Evolutionary conservation across 805 yeast species (phyloP), one percentile per base, ranked within the genome.

Genomic region (Candida orba): DNA sequence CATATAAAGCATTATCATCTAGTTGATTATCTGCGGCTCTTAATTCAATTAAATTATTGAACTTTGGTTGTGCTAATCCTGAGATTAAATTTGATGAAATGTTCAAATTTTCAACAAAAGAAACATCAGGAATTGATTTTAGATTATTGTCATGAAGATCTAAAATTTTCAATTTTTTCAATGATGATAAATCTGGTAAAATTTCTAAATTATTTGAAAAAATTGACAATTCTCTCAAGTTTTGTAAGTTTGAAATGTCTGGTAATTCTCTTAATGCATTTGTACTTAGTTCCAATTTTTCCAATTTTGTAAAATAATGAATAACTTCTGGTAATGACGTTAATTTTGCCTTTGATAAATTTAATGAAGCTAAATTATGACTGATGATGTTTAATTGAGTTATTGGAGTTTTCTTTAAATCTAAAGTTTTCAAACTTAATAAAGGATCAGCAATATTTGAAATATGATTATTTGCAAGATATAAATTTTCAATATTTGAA

Each of bases 141-240:
- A 91, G 68, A 56, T 89, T 89, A 63, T 91, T 91, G 36, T 85
- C 77, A 63, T 91, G 96, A 36, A 88, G 64, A 60, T 91, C 96
- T 44, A 91, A 67, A 37, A 73, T 68, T 53, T 75, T 79, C 49
- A 91, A 69, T 27, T 76, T 72, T 4, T 69, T 63, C 44, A 90
- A 69, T 14, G 70, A 56, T 3, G 86, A 81, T 30, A 93, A 74
- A 3, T 68, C 61, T 0, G 98, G 96, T 13, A 93, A 56, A 2
- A 72, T 62, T 43, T 82, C 84, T 45, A 93, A 65, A 52, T 85
- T 84, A 58, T 93, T 93, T 42, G 79, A 78, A 42, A 77, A 80
- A 2, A 81, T 70, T 4, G 95, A 85, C 33, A 93, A 66, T 47
- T 76, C 77, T 2, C 77, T 73, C 54, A 93, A 67, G 45, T 72